Evolutionary conservation across 2,329 filamentous ascomycete species (phyloP).

Genomic region (Paraconiothyrium brasiliense): DNA sequence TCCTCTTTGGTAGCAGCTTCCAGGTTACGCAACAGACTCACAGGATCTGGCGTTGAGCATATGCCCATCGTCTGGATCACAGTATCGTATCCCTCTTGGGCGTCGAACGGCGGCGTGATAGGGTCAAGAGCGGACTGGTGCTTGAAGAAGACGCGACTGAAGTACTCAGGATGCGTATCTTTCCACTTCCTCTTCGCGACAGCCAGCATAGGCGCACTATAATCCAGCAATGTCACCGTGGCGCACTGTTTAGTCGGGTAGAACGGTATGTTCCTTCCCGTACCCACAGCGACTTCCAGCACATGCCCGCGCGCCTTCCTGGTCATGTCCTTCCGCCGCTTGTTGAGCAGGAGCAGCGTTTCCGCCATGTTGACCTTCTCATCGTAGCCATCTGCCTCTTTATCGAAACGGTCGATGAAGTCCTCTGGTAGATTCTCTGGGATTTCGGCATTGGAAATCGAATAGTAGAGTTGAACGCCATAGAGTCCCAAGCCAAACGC

Average conservation of each 20-base stretch:
- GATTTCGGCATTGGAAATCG: conserved; percentile 37
- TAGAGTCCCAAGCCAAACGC: conserved; percentile 55
- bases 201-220: conserved; percentile 59
- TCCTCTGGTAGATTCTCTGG: conserved; percentile 48
- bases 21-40: conserved; percentile 56
- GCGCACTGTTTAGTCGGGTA: conserved; percentile 53
- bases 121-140: conserved; percentile 55
- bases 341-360: conserved; percentile 52
- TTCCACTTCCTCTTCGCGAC: conserved; percentile 60
- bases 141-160: conserved; percentile 52
- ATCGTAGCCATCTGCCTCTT: conserved; percentile 57
- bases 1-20: conserved; percentile 54
- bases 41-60: conserved; percentile 58
- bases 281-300: conserved; percentile 60
- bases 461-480: conserved; percentile 47
- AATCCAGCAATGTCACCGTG: conserved; percentile 59
- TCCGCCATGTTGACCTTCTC: conserved; percentile 58
- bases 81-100: conserved; percentile 57
- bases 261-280: conserved; percentile 59
- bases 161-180: conserved; percentile 51
- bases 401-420: conserved; percentile 57
- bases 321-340: conserved; percentile 52
- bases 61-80: conserved; percentile 63
- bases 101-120: conserved; percentile 54
- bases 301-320: conserved; percentile 56